phyloP scores from a whole-genome alignment of 225 moss, liverwort and hornwort species.

The Rhytidiadelphus loreus region DNA sequence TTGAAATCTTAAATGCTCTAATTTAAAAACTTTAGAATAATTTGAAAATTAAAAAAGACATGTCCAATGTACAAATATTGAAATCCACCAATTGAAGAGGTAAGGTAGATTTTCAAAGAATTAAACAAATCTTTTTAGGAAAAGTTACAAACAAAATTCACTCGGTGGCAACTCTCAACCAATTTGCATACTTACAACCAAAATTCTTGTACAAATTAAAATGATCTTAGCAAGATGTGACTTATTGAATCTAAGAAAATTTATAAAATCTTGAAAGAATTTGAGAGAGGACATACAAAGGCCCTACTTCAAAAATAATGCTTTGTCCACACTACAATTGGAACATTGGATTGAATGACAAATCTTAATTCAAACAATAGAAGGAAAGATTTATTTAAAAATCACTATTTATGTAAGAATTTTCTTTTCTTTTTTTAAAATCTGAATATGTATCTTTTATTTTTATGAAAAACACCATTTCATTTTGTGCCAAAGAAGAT shows the following conservation, averaged over 20 bases:
- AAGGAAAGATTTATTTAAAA: too few species aligned
- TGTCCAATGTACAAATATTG: accelerated
- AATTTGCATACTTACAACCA: neutral
- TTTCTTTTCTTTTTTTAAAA: too few species aligned
- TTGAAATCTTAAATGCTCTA: neutral
- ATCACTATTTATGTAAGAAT: neutral
- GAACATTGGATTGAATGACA: accelerated
- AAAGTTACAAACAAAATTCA: neutral
- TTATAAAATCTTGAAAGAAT: neutral
- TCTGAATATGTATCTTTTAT: neutral
- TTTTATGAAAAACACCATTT: neutral
- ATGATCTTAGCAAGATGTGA: neutral
- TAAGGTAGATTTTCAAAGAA: neutral
- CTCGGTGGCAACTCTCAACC: neutral
- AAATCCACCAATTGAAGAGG: accelerated
- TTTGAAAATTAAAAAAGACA: neutral
- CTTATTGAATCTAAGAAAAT: neutral
- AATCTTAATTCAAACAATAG: neutral
- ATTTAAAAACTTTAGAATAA: too few species aligned
- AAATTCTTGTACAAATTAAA: neutral
- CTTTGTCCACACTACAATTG: neutral
- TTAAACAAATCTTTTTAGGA: neutral
- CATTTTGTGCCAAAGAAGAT: neutral
- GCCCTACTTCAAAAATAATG: neutral
- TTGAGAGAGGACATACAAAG: neutral